Percentiles rank a stretch among this genome's conserved stretches.
phyloP scores from a whole-genome alignment of 129 eudicot genomes.

The Smallanthus sonchifolius region DNA sequence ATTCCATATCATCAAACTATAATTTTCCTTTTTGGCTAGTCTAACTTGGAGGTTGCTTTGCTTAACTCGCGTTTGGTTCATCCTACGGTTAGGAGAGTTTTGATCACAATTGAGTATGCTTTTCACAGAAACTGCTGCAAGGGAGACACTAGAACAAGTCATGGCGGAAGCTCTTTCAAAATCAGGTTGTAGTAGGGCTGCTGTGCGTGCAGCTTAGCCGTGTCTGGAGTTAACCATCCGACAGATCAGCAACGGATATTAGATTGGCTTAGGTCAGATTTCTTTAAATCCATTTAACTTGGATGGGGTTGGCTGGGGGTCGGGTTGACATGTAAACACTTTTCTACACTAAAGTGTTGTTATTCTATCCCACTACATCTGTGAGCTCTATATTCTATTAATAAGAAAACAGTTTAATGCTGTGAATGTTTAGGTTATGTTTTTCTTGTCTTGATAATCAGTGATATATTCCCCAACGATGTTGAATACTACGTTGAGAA shows the following conservation, averaged over 20 bases:
- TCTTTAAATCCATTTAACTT: background rate
- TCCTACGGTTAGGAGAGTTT: too few species aligned
- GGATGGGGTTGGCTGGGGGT: too few species aligned
- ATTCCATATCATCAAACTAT: too few species aligned
- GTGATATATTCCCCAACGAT: conserved; percentile 70
- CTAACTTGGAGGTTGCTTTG: too few species aligned
- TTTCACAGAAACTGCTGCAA: conserved; percentile 77
- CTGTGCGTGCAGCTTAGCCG: conserved; percentile 87
- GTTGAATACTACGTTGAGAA: conserved; percentile 69
- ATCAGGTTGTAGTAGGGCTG: conserved; percentile 61
- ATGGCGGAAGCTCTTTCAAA: conserved; percentile 78
- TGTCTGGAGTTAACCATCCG: conserved; percentile 93
- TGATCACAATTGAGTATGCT: background rate
- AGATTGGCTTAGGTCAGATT: conserved; percentile 72
- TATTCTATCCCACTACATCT: too few species aligned
- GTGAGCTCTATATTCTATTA: too few species aligned
- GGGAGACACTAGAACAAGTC: conserved; percentile 76
- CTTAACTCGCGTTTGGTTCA: too few species aligned
- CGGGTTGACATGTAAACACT: too few species aligned
- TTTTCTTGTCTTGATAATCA: conserved; percentile 22
- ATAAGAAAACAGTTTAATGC: too few species aligned
- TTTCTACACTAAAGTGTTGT: too few species aligned
- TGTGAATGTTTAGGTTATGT: too few species aligned
- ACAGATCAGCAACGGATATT: conserved; percentile 72
- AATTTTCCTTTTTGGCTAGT: too few species aligned